These are phyloP conservation scores for Tubosaeta sp. DNA, from an alignment of 768 basidiomycete species.

Conservation along the genomic window DNA sequence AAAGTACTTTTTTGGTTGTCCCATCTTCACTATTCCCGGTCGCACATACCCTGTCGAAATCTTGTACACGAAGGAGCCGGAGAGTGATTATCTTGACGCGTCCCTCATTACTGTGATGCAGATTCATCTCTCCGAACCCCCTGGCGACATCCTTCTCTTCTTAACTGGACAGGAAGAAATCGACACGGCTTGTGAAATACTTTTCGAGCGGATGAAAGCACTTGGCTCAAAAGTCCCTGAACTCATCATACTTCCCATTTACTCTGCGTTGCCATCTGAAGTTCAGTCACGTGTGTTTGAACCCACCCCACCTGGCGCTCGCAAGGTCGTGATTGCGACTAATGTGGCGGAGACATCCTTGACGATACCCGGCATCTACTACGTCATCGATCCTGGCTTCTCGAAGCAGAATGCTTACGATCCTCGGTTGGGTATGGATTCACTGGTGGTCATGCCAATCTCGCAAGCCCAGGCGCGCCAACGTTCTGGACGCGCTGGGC, in stretches of 20 bases:
- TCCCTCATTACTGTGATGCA: constrained; percentile 99
- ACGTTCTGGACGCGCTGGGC: constrained; percentile 91
- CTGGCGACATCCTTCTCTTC: constrained; percentile 95
- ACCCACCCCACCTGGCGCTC: constrained; percentile 95
- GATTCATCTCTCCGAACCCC: constrained; percentile 97
- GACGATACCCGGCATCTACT: constrained; percentile 98
- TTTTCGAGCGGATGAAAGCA: constrained; percentile 98
- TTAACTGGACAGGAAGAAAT: constrained; percentile 99
- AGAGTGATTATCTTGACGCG: constrained; percentile 95
- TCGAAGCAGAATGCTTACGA: constrained; percentile 99
- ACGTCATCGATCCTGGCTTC: constrained; percentile 98
- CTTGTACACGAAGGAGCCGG: constrained; percentile 98
- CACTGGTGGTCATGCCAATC: constrained; percentile 96
- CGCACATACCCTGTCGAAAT: constrained; percentile 98
- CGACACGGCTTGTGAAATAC: constrained; percentile 94
- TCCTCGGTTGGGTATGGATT: constrained; percentile 97
- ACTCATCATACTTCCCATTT: constrained; percentile 93
- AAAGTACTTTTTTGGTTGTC: constrained; percentile 97
- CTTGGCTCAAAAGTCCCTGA: constrained; percentile 98
- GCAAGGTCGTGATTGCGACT: constrained; percentile 99
- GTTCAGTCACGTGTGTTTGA: constrained; percentile 98
- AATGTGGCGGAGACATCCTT: constrained; percentile 98
- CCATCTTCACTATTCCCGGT: constrained; percentile 99
- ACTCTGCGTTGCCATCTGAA: constrained; percentile 96
- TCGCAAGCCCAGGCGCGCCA: constrained; percentile 98